Evolutionary conservation across 352 stramenopile species (phyloP).

Genomic region (Phytopythium litorale): DNA sequence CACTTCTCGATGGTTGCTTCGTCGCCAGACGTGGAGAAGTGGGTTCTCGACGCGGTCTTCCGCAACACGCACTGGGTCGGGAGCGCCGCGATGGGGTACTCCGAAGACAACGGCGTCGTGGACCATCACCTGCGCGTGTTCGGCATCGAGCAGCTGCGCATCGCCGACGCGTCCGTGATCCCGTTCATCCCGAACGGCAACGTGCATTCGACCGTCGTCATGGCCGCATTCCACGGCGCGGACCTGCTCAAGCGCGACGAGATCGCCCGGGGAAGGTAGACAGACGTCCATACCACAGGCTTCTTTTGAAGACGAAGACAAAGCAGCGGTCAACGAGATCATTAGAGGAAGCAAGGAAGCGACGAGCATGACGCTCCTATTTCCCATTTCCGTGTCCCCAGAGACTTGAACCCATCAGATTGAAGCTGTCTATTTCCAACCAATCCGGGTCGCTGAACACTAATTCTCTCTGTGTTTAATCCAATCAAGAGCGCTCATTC

Average conservation of each 20-base stretch:
- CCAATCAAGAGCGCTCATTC: not conserved
- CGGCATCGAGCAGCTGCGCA: constrained; percentile 48
- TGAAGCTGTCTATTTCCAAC: not conserved
- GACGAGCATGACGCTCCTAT: no score
- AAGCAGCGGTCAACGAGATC: not conserved
- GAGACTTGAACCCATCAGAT: no score
- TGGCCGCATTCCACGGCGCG: constrained; percentile 51
- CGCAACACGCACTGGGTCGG: constrained; percentile 87
- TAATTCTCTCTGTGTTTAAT: no score
- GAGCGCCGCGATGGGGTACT: constrained; percentile 63
- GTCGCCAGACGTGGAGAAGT: constrained; percentile 44
- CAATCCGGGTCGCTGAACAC: no score
- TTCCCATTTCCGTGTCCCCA: no score
- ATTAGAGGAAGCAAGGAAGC: not conserved
- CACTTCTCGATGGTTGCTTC: not conserved
- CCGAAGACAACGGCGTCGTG: constrained; percentile 42
- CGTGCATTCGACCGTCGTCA: constrained; percentile 68
- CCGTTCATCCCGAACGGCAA: constrained; percentile 71
- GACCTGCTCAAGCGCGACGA: constrained; percentile 36
- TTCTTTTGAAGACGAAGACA: no score
- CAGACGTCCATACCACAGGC: not conserved
- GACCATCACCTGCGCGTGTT: constrained; percentile 60
- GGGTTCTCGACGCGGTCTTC: constrained; percentile 64
- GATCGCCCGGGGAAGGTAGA: not conserved
- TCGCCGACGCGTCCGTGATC: constrained; percentile 68